Base-by-base conservation (phyloP, 2,329 filamentous ascomycete genomes). In the Ophiostoma himal-ulmi region DNA sequence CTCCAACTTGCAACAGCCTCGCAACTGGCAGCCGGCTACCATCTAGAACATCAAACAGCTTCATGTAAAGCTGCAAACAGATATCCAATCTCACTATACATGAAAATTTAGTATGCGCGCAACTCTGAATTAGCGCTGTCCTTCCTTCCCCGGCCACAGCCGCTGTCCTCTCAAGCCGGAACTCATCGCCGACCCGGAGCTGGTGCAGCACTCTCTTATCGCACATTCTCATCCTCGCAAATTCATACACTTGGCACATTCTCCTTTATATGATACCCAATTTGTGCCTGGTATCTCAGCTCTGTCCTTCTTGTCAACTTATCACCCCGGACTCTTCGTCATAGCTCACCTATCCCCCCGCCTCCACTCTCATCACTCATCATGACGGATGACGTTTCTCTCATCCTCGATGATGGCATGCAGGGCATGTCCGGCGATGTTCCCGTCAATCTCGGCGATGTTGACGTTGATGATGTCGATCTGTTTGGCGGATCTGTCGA, bases 381-480 rank as follows among this genome's bases (percentile, higher is more conserved):
- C 36, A 65, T 65, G 68, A 34, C 70, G 30, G 64, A 70, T 34
- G 39, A 68, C 13, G 72, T 74, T 30, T 66, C 70, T 34, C 69
- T 74, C 4, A 70, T 70, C n/a, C 39, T 74, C 41, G 71, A 71
- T 60, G 52, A 68, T 36, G 48, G 80, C 54, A 83, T 87, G 78
- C 81, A 83, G 52, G 82, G 66, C 17, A 70, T 71, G 52, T 64
- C 70, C 4, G 68, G 83, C 70, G 80, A 82, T 70, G 80, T 87
- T 74, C 82, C 86, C 74, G 88, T 91, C 60, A 66, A 62, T 14
- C 70, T 73, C 10, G 70, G 64, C n/a, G 70, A 73, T 39, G 88
- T 91, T 76, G 91, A 94, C 77, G 83, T 94, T 44, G 94, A 94
- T 77, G 85, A 88, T 73, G 85, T 87, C 77, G 85, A 86, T 74